Conservation (phyloP, 2,329 filamentous ascomycete genomes). For the Xylariaceae sp. region DNA sequence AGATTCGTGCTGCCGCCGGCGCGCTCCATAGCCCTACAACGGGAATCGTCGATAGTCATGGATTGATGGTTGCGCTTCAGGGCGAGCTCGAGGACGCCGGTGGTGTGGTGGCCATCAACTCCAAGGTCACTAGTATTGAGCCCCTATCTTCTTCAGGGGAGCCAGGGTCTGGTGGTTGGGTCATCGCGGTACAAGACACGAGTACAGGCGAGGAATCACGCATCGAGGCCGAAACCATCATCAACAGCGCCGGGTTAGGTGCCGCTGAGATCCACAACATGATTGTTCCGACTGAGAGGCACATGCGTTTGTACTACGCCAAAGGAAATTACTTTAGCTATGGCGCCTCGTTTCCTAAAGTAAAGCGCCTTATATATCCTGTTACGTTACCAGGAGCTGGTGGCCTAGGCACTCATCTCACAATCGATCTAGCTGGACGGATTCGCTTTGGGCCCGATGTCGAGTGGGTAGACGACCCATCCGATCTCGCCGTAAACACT, state of each 20-base stretch:
- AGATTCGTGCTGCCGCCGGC: constrained; percentile 67
- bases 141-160: constrained; percentile 36
- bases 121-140: constrained; percentile 60
- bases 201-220: constrained; percentile 43
- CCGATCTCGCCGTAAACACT: constrained; percentile 66
- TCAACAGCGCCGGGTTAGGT: constrained; percentile 83
- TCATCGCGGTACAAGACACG: constrained; percentile 54
- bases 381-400: constrained; percentile 77
- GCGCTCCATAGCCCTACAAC: constrained; percentile 83
- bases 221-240: constrained; percentile 71
- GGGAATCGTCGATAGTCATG: constrained; percentile 87
- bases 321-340: constrained; percentile 98
- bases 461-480: constrained; percentile 77
- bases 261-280: constrained; percentile 71
- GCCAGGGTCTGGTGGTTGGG: constrained; percentile 63
- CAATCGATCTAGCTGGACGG: constrained; percentile 79
- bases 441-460: constrained; percentile 93
- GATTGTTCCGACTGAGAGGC: constrained; percentile 56
- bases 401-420: constrained; percentile 89
- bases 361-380: constrained; percentile 80
- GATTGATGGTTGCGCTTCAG: constrained; percentile 76
- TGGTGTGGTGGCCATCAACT: constrained; percentile 70
- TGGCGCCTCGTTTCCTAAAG: constrained; percentile 57
- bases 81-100: constrained; percentile 75
- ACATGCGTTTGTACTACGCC: constrained; percentile 70